Evolutionary conservation across 2,329 filamentous ascomycete genomes (phyloP), one percentile per base, ranked within the genome.

Genomic region (Claviceps maximensis): DNA sequence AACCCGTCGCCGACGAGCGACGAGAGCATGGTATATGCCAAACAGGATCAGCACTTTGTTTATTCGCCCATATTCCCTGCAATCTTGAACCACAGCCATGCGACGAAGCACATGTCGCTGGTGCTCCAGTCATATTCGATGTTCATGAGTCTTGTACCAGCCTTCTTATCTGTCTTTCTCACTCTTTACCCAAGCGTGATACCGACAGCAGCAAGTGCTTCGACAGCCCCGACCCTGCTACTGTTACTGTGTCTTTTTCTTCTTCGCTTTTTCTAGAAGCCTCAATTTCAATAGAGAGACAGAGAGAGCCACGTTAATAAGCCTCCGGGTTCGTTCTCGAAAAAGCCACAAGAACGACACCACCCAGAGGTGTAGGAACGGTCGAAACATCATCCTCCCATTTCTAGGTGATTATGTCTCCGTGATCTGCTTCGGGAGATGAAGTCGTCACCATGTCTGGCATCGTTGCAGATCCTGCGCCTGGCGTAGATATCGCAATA

Each of bases 401-500:
- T 33, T 25, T 19, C 40, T 12, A 41, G 42, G 45, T 49, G 13
- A 47, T 33, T 33, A 51, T 55, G 51, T 41, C 29, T 49, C 40
- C 38, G 13, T 55, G 51, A 38, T 51, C 49, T 38, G 51, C 45
- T 36, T 47, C 41, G 45, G 49, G 48, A 48, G 51, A 51, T 47
- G 52, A 54, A 51, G 49, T 41, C 25, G 45, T 54, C 33, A 56
- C 25, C 47, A 56, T 56, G 54, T 52, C 54, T 31, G 52, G 47
- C 52, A 49, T 51, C 51, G 49, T 38, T 47, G 38, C 49, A 31
- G 51, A 57, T 47, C 41, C 49, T 40, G 48, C 47, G 41, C 54
- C 53, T 42, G 58, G 63, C 58, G 56, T 66, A 57, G 63, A 65
- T 58, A 56, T 59, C 57, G 60, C 61, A 53, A 61, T 67, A 55